phyloP scores from a whole-genome alignment of 2,329 filamentous ascomycete species.

The Lecanicillium sp. region DNA sequence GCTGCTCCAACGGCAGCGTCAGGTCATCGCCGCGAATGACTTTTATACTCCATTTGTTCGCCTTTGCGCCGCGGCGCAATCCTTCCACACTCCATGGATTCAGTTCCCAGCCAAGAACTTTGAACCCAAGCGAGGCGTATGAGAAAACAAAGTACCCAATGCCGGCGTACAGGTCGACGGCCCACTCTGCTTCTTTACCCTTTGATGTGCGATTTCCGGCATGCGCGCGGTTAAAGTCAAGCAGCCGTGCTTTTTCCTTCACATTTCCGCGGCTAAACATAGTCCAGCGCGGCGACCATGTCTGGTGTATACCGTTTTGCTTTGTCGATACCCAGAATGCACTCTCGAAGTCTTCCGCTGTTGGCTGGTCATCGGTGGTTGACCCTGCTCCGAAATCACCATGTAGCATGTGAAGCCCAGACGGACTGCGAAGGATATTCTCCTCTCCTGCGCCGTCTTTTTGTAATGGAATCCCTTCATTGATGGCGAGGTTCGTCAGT shows the following conservation, averaged over 20 bases:
- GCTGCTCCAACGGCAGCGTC: constrained; percentile 25
- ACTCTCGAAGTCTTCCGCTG: constrained; percentile 46
- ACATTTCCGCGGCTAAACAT: constrained; percentile 95
- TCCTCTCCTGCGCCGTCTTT: constrained; percentile 28
- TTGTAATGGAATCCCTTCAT: constrained; percentile 51
- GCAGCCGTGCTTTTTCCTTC: constrained; percentile 73
- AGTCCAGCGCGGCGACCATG: constrained; percentile 82
- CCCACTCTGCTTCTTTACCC: constrained; percentile 32
- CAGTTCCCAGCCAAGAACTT: constrained; percentile 81
- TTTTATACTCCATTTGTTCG: constrained; percentile 57
- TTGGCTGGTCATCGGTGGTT: constrained; percentile 18
- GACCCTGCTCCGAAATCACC: constrained; percentile 64
- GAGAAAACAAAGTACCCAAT: constrained; percentile 93
- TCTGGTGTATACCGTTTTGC: constrained; percentile 75
- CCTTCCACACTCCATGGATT: constrained; percentile 87
- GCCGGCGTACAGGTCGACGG: constrained; percentile 81
- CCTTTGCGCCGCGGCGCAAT: constrained; percentile 63
- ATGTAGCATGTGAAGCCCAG: constrained; percentile 59
- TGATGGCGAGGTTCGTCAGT: constrained; percentile 52
- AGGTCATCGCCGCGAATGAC: constrained; percentile 40
- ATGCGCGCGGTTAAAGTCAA: constrained; percentile 38
- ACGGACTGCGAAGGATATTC: constrained; percentile 70
- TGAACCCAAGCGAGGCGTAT: constrained; percentile 64
- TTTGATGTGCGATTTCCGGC: neutral
- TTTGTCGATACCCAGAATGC: constrained; percentile 74